Evolutionary conservation across 768 basidiomycete genomes (phyloP), one percentile per base, ranked within the genome.

Genomic region (Rhizopogon vulgaris): DNA sequence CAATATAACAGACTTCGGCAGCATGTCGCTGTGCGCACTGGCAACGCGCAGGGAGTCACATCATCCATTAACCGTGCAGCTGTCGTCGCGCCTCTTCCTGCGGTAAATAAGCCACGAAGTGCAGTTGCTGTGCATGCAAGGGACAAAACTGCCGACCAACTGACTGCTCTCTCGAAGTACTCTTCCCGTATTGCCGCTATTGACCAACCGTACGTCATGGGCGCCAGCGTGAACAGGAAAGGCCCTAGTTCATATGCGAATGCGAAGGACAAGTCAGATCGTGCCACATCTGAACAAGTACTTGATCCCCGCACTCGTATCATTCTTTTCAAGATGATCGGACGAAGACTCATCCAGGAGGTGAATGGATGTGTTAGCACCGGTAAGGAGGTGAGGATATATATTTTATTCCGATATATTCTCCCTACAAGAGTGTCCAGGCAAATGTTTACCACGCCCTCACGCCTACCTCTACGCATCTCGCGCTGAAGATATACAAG

Each of bases 401-500:
- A 24, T 54, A 46, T 46, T 47, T 51, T 36, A 11, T 43, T 53
- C 54, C 34, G n/a, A 34, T n/a, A 56, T 56, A 34, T 58, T 49
- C 36, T 46, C 5, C 32, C 25, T 47, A 4, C 59, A 95, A 22
- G 18, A 34, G 12, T 9, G 14, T 46, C 22, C 34, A 46, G 93
- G 95, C 95, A 8, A 98, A 98, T 60, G 96, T 99, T 11, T 99
- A 99, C 66, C 94, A 97, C 63, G 93, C 94, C 1, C 63, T 88
- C 34, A 75, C 78, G 0, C 74, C 79, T 0, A 69, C 71, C 3
- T 64, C 63, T 4, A 56, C 60, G 18, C 90, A 95, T 62, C 73
- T 96, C 39, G 96, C 96, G 0, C 79, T 98, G 54, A 99, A 99
- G 68, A 93, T 99, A 54, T 99, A 94, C 76, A 96, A 98, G 67